phyloP scores from a whole-genome alignment of 2,329 filamentous ascomycete species.

The Hypoxylon sp. region DNA sequence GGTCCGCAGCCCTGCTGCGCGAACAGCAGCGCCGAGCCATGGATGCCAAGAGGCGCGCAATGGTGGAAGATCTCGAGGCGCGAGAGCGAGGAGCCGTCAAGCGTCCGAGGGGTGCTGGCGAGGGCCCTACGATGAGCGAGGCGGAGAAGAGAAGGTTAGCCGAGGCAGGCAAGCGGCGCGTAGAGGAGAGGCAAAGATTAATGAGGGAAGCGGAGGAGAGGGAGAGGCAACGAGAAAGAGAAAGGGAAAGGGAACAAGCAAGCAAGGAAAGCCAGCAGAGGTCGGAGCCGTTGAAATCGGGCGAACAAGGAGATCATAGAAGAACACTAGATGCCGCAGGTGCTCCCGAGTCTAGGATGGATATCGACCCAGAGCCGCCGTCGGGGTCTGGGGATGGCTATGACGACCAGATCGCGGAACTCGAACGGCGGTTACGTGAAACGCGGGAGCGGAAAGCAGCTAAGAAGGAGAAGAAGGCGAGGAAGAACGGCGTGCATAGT shows the following conservation, averaged over 20 bases:
- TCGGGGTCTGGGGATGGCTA: constrained; percentile 48
- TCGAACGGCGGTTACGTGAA: constrained; percentile 62
- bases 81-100: constrained; percentile 76
- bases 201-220: constrained; percentile 61
- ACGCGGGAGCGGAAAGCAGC: constrained; percentile 55
- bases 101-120: constrained; percentile 67
- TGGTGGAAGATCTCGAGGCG: constrained; percentile 89
- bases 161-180: constrained; percentile 55
- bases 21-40: constrained; percentile 80
- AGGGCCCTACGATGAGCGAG: constrained; percentile 48
- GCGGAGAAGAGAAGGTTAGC: constrained; percentile 54
- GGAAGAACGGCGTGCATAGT: constrained; percentile 9
- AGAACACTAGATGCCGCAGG: constrained; percentile 44
- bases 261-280: constrained; percentile 16
- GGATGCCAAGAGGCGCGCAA: constrained; percentile 78
- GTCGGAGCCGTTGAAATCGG: not conserved
- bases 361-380: constrained; percentile 44
- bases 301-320: constrained; percentile 51
- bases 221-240: constrained; percentile 59
- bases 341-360: constrained; percentile 26
- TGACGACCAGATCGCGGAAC: constrained; percentile 60
- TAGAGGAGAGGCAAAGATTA: constrained; percentile 61
- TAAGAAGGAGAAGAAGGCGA: constrained; percentile 59
- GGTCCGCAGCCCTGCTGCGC: constrained; percentile 77
- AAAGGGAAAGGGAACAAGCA: constrained; percentile 44